Conservation (phyloP, 495 filamentous ascomycete species). For the Stereocaulon alpinum region DNA sequence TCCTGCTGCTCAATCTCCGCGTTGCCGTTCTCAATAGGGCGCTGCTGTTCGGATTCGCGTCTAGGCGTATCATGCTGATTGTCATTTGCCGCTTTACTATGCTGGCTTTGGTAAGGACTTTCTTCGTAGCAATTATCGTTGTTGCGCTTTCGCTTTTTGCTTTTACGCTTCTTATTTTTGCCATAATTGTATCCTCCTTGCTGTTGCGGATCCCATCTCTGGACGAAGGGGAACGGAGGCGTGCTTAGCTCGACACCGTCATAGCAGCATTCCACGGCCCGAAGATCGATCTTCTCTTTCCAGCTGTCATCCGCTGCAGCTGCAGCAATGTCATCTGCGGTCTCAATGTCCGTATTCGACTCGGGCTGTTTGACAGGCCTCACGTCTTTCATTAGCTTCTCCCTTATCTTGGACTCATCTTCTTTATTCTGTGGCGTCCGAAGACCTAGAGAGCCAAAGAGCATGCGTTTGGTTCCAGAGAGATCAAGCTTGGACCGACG, state of each 20-base stretch:
- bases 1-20: neutral
- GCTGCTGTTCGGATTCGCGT: neutral
- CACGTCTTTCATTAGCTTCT: slow-evolving; percentile 36
- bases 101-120: neutral
- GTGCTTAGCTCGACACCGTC: slow-evolving; percentile 62
- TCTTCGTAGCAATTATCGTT: slow-evolving; percentile 23
- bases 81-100: neutral
- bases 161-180: slow-evolving; percentile 43
- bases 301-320: slow-evolving; percentile 42
- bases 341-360: slow-evolving; percentile 23
- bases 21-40: neutral
- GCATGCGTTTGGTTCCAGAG: slow-evolving; percentile 51
- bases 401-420: slow-evolving; percentile 53
- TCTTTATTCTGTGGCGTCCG: slow-evolving; percentile 55
- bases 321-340: slow-evolving; percentile 17
- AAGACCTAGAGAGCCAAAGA: slow-evolving; percentile 66
- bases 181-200: slow-evolving; percentile 34
- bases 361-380: slow-evolving; percentile 19
- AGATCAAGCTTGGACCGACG: slow-evolving; percentile 51
- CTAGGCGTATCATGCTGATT: neutral
- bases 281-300: slow-evolving; percentile 59
- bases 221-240: slow-evolving; percentile 82
- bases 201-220: slow-evolving; percentile 78
- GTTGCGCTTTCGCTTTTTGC: slow-evolving; percentile 43
- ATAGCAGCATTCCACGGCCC: slow-evolving; percentile 73